Percentiles rank a stretch among this genome's conserved stretches.
These are phyloP conservation scores for Scenedesmus sp. DNA, from an alignment of 163 green algal genomes.

Conservation along the genomic window DNA sequence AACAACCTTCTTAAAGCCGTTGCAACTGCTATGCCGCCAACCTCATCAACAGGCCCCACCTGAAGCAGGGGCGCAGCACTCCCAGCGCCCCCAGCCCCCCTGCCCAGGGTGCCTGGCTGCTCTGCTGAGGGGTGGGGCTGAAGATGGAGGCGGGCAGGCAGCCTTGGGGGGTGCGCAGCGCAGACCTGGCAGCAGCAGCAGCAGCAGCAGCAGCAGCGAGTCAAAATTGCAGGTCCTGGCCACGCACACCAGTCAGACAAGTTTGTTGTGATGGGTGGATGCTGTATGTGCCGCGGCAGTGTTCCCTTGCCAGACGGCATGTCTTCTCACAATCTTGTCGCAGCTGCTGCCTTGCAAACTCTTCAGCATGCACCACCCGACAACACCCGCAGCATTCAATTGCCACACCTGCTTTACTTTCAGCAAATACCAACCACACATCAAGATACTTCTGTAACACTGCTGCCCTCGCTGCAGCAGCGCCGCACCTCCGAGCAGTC, in stretches of 20 bases:
- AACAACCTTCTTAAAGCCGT: too few relatives aligned
- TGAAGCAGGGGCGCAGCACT: conserved; percentile 36
- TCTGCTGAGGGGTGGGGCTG: conserved; percentile 59
- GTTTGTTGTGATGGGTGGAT: neutral
- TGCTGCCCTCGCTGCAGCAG: neutral
- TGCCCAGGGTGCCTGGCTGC: conserved; percentile 17
- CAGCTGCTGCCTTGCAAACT: too few relatives aligned
- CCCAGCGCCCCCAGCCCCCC: conserved; percentile 30
- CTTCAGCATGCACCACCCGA: too few relatives aligned
- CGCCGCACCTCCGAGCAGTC: neutral
- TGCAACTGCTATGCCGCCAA: neutral
- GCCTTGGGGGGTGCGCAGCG: conserved; percentile 71
- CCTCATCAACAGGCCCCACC: neutral
- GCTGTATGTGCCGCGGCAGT: too few relatives aligned
- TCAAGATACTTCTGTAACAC: neutral
- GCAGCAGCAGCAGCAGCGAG: neutral
- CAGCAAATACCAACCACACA: too few relatives aligned
- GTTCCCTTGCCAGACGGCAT: too few relatives aligned
- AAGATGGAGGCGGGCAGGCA: conserved; percentile 75
- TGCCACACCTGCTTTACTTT: too few relatives aligned
- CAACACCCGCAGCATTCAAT: too few relatives aligned
- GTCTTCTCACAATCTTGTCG: too few relatives aligned
- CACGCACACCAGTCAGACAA: neutral
- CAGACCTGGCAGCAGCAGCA: conserved; percentile 45
- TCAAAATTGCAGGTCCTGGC: neutral